Base-by-base conservation (phyloP, 1,284 basidiomycete species). In the Leucoagaricus sp. region DNA sequence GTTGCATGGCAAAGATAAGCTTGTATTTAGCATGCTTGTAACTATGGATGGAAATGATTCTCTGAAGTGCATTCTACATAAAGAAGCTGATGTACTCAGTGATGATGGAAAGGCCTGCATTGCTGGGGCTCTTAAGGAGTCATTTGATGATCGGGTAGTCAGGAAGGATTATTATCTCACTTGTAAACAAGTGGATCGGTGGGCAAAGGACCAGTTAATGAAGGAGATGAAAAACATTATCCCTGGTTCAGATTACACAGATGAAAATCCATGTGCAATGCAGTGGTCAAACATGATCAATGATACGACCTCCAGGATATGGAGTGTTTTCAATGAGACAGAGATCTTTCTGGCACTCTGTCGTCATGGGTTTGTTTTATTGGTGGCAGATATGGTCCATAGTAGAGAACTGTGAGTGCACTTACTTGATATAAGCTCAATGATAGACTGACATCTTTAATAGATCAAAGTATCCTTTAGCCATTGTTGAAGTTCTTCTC, bases 401-500 rank as follows among this genome's bases (percentile, higher is more conserved):
- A 68, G 65, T 33, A 62, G 65, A 4, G 65, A 68, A 51, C 44
- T 59, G 64, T 67, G 54, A 36, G 61, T 61, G 1, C n/a, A 17
- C 15, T 41, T 23, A 29, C 31, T 13, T 47, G 28, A 29, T 26
- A 9, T 25, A 10, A 3, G 15, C 10, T 33, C 45, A 38, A 4
- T 53, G 28, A 23, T 17, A 3, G 9, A 25, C 10, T 29, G n/a
- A 7, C 13, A 12, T 15, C 15, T 3, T 40, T 40, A 13, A 10
- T 49, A 74, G 73, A 12, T 64, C 70, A 0, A 75, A 75, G 49
- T 76, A 76, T 54, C 65, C 66, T 0, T 60, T 75, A 0, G 67
- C 71, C 0, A 50, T 69, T 21, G 58, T 71, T 0, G 41, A 63
- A 0, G 49, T 46, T 9, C 58, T 75, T 0, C 49, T 75, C 13